Evolutionary conservation across 805 yeast genomes (phyloP).

Genomic region (Pichia sporocuriosa): DNA sequence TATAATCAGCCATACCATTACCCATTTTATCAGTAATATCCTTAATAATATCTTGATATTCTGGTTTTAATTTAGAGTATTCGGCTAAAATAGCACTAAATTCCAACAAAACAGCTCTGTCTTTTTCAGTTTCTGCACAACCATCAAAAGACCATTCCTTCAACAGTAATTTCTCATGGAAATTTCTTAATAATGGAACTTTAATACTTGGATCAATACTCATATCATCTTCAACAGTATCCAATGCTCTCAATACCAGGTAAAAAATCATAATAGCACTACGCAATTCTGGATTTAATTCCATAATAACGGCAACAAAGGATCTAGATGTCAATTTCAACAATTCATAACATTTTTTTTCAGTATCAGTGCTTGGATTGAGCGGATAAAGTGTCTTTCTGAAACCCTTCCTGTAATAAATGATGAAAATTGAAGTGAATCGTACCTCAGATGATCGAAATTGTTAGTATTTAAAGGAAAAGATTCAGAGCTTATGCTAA

Average conservation of each 20-base stretch:
- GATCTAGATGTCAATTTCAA: conserved; percentile 75
- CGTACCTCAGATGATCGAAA: too few species aligned
- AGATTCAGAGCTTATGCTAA: too few species aligned
- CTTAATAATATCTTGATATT: conserved; percentile 69
- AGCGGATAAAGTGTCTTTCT: conserved; percentile 46
- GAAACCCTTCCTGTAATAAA: conserved; percentile 34
- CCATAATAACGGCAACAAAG: conserved; percentile 88
- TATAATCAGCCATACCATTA: conserved; percentile 95
- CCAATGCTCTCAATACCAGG: conserved; percentile 80
- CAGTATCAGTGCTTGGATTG: conserved; percentile 35
- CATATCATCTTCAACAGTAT: conserved; percentile 96
- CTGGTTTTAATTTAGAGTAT: conserved; percentile 64
- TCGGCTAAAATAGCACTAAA: conserved; percentile 66
- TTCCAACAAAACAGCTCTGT: conserved; percentile 72
- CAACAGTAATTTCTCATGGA: conserved; percentile 54
- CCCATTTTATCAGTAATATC: conserved; percentile 87
- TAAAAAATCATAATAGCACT: conserved; percentile 80
- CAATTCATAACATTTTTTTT: conserved; percentile 60
- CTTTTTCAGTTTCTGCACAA: conserved; percentile 69
- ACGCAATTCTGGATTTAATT: conserved; percentile 83
- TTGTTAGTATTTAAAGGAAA: too few species aligned
- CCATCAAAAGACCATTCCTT: conserved; percentile 80
- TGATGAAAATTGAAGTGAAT: neutral
- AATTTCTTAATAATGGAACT: conserved; percentile 64
- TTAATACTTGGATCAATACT: conserved; percentile 65